Percentiles rank a stretch among this genome's conserved stretches.
Conservation (phyloP, 2,329 filamentous ascomycete genomes). For the Juglanconis oblonga region DNA sequence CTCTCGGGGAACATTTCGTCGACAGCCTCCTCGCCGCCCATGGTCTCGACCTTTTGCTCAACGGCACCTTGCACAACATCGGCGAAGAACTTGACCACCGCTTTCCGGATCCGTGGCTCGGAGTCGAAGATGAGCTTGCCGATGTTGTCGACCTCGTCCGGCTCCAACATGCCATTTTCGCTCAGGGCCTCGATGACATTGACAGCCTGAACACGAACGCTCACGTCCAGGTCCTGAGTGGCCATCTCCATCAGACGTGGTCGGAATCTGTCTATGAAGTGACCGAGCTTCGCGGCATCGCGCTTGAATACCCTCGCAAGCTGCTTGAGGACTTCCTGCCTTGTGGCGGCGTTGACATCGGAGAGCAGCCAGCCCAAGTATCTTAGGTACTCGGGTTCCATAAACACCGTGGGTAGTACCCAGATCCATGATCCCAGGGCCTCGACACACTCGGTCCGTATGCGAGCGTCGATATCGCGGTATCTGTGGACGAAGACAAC, state of each 20-base stretch:
- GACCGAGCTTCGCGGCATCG: slow-evolving; percentile 77
- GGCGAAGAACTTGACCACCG: slow-evolving; percentile 86
- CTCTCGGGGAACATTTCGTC: slow-evolving; percentile 70
- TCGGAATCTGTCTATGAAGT: slow-evolving; percentile 91
- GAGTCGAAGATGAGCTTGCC: slow-evolving; percentile 87
- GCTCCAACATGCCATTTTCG: slow-evolving; percentile 82
- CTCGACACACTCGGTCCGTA: slow-evolving; percentile 83
- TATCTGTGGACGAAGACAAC: slow-evolving; percentile 94
- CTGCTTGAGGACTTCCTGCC: slow-evolving; percentile 84
- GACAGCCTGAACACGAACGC: slow-evolving; percentile 76
- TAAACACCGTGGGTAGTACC: slow-evolving; percentile 79
- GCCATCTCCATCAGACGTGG: slow-evolving; percentile 89
- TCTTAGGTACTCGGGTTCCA: slow-evolving; percentile 84
- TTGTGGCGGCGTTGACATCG: slow-evolving; percentile 69
- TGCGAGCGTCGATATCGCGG: slow-evolving; percentile 85
- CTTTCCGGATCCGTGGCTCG: slow-evolving; percentile 79
- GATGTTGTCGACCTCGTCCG: slow-evolving; percentile 84
- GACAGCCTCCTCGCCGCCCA: slow-evolving; percentile 75
- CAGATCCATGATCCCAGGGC: slow-evolving; percentile 88
- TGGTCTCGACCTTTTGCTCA: slow-evolving; percentile 74
- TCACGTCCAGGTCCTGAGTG: slow-evolving; percentile 75
- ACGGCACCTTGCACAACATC: slow-evolving; percentile 82
- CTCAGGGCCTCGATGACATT: slow-evolving; percentile 79
- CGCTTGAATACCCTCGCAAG: slow-evolving; percentile 76
- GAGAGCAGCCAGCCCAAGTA: slow-evolving; percentile 96